These are phyloP conservation scores for Begonia fuchsioides DNA, from an alignment of 306 rosid genomes.

Conservation along the genomic window DNA sequence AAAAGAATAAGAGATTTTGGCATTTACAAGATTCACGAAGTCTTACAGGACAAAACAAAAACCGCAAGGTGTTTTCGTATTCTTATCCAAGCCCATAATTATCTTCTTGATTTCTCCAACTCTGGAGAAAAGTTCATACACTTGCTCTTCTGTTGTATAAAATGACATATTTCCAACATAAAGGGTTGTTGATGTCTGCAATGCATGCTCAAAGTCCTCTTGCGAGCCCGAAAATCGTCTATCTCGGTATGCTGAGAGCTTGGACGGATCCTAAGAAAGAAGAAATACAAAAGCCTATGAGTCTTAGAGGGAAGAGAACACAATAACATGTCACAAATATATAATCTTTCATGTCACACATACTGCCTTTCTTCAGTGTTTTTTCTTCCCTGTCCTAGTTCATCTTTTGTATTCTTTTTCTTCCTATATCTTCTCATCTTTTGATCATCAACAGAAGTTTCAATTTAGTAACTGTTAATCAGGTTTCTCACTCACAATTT, in stretches of 20 bases:
- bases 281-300: not conserved
- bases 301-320: no score
- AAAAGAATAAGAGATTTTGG: no score
- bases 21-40: not conserved
- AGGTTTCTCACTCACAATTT: no score
- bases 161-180: constrained; percentile 91
- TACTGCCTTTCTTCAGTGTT: no score
- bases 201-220: constrained; percentile 76
- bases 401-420: no score
- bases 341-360: no score
- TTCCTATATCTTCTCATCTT: no score
- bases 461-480: no score
- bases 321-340: no score
- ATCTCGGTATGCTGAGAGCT: constrained; percentile 78
- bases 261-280: constrained; percentile 44
- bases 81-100: constrained; percentile 96
- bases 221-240: constrained; percentile 74
- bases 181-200: constrained; percentile 49
- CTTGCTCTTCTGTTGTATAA: constrained; percentile 92
- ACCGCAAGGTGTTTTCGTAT: constrained; percentile 86
- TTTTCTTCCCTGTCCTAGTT: no score
- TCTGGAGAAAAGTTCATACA: constrained; percentile 78
- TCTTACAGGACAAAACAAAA: constrained; percentile 81
- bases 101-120: constrained; percentile 93
- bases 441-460: no score